Conservation (phyloP, 2,329 filamentous ascomycete genomes). For the Arachnomyces sp. region DNA sequence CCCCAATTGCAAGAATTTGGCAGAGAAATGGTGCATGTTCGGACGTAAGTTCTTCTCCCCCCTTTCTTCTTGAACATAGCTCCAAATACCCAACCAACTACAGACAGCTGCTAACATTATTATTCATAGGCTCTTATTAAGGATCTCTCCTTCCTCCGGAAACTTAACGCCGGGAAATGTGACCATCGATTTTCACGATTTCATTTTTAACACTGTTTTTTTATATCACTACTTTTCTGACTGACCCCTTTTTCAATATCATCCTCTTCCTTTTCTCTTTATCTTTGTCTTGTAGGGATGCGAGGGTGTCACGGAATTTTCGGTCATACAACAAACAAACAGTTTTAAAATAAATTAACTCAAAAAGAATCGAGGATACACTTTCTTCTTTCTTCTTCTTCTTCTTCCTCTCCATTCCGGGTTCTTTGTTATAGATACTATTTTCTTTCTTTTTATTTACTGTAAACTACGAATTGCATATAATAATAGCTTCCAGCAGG, state of each 20-base stretch:
- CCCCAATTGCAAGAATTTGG: constrained; percentile 69
- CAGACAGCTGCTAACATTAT: constrained; percentile 7
- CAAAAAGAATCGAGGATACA: background rate
- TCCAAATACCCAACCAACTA: too few species aligned
- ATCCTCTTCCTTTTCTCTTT: too few species aligned
- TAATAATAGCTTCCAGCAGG: too few species aligned
- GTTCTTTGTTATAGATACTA: too few species aligned
- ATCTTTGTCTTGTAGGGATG: too few species aligned
- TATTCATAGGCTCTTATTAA: constrained; percentile 23
- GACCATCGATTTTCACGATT: constrained; percentile 1
- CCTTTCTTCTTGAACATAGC: background rate
- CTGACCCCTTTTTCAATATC: too few species aligned
- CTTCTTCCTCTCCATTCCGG: background rate
- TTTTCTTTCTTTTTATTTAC: too few species aligned
- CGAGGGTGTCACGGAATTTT: too few species aligned
- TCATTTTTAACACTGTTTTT: too few species aligned
- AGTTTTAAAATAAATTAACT: background rate
- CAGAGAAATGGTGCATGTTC: constrained; percentile 89
- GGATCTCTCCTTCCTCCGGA: constrained; percentile 1
- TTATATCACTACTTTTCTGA: too few species aligned
- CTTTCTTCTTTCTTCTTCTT: constrained; percentile 2
- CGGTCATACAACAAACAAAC: too few species aligned
- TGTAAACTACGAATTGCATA: too few species aligned
- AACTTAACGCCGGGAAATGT: background rate
- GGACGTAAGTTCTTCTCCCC: constrained; percentile 50